Base-by-base conservation (phyloP, 2,329 filamentous ascomycete species). In the Paraconiothyrium sp. region DNA sequence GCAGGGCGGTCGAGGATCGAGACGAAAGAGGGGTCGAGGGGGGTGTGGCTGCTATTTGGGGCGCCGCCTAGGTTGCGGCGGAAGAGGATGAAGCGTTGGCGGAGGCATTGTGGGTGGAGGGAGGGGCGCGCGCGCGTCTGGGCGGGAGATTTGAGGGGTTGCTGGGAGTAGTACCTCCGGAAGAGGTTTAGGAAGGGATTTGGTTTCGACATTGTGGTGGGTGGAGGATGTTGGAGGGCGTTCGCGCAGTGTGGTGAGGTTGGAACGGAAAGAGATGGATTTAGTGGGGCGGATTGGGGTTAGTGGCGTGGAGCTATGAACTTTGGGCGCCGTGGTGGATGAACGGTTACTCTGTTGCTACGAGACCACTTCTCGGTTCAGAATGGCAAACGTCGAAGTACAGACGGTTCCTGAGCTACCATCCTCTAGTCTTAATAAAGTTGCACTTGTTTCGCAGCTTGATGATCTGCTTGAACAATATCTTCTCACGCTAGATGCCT, bases 1-100 rank as follows among this genome's bases (percentile, higher is more conserved):
- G 94, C 88, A 1, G 94, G 93, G 62, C 92, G 90, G 81, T 99
- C 94, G 67, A 97, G 87, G 67, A 97, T 89, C 8, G 93, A 97
- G 62, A 88, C 85, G 82, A 96, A 97, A 75, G 85, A 85, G 1
- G 92, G 91, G 75, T 93, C 87, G 9, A 78, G 72, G 72, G 97
- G 92, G 70, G 16, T 39, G 51, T 55, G 39, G 54, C 41, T 58
- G 54, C 41, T 61, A 22, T 86, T 90, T 35, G 88, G 85, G 48
- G 60, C 62, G 59, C 65, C 67, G 65, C 67, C 62, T 32, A 73
- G 62, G 66, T 63, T 67, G 48, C 72, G 68, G 14, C 66, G 67
- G 63, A 68, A 66, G 35, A 61, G 61, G 58, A 60, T 60, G 66
- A 66, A 52, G 48, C 60, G 65, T 61, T 69, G 68, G 64, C 76